Base-by-base conservation (phyloP, 495 filamentous ascomycete genomes). In the Achaetomiella virescens region DNA sequence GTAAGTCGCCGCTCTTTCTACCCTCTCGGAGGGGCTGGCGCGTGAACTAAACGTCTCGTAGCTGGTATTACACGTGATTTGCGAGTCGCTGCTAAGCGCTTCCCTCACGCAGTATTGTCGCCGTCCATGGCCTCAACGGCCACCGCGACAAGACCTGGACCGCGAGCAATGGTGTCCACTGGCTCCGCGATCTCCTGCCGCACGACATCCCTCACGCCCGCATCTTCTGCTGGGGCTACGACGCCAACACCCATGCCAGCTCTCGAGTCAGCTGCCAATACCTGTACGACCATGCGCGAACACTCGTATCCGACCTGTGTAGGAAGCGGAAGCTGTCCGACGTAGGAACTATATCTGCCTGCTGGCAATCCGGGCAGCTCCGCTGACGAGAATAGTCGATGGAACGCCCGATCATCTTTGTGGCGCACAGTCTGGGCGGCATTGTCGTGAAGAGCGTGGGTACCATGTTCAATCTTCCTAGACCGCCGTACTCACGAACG, bases 361-460 rank as follows among this genome's bases (percentile, higher is more conserved):
- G n/a, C n/a, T n/a, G n/a, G n/a, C n/a, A n/a, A n/a, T n/a, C n/a
- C n/a, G n/a, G n/a, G n/a, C n/a, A n/a, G n/a, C n/a, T n/a, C n/a
- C n/a, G n/a, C n/a, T n/a, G n/a, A n/a, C 43, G 22, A 11, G 17
- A 20, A 8, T 35, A 59, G 57, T 42, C 57, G 2, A 38, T 48
- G 12, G 45, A 40, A 8, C 50, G 61, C 24, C 64, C 64, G 7
- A 58, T 67, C 35, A 46, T 72, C 14, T 72, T 72, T 50, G 41
- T 74, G 38, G 66, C 64, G 36, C 68, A 74, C 50, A 74, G 70
- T 49, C 47, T 72, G 10, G 71, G 71, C 17, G 70, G 71, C 0
- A 66, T 74, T 15, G 55, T 72, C 1, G 55, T 69, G 45, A 72
- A 72, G 51, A 67, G 65, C 36, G 69, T 59, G n/a, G 17, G 50